These are phyloP conservation scores for Sporothrix humicola DNA, from an alignment of 2,329 filamentous ascomycete species.

Conservation along the genomic window DNA sequence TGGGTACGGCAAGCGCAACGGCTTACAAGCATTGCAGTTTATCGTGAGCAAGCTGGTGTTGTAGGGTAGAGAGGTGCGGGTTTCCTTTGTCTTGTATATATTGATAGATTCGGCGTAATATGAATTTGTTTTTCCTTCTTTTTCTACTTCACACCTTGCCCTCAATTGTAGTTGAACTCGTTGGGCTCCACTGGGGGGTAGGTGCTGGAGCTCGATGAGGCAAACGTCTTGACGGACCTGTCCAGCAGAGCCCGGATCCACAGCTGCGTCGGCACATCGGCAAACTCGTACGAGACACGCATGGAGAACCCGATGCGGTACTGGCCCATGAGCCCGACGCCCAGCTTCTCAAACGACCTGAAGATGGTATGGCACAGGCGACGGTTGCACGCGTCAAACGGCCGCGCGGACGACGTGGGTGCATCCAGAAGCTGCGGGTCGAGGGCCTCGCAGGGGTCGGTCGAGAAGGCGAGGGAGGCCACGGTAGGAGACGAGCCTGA, in stretches of 20 bases:
- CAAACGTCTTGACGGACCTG: slow-evolving; percentile 45
- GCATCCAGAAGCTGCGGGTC: not conserved
- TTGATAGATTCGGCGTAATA: not conserved
- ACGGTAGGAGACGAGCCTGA: not conserved
- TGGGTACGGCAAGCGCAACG: slow-evolving; percentile 63
- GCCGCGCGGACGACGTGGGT: slow-evolving; percentile 1
- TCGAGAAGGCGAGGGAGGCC: not conserved
- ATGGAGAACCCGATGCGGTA: slow-evolving; percentile 49
- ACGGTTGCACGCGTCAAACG: slow-evolving; percentile 41
- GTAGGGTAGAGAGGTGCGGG: not conserved
- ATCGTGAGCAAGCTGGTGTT: slow-evolving; percentile 57
- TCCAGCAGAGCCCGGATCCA: slow-evolving; percentile 47
- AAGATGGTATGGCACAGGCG: slow-evolving; percentile 45
- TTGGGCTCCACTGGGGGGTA: slow-evolving; percentile 32
- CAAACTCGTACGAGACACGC: slow-evolving; percentile 50
- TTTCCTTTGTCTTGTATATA: not conserved
- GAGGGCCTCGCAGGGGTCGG: slow-evolving; percentile 18
- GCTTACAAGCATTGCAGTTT: slow-evolving; percentile 60
- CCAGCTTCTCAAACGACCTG: slow-evolving; percentile 48
- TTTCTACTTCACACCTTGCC: not conserved
- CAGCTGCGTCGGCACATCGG: slow-evolving; percentile 44
- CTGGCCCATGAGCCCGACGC: slow-evolving; percentile 48
- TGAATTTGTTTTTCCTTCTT: not conserved
- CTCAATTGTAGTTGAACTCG: slow-evolving; percentile 27
- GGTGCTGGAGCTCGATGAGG: slow-evolving; percentile 40